Evolutionary conservation across 306 rosid species (phyloP), one percentile per base, ranked within the genome.

Genomic region (Dicorynia guianensis): DNA sequence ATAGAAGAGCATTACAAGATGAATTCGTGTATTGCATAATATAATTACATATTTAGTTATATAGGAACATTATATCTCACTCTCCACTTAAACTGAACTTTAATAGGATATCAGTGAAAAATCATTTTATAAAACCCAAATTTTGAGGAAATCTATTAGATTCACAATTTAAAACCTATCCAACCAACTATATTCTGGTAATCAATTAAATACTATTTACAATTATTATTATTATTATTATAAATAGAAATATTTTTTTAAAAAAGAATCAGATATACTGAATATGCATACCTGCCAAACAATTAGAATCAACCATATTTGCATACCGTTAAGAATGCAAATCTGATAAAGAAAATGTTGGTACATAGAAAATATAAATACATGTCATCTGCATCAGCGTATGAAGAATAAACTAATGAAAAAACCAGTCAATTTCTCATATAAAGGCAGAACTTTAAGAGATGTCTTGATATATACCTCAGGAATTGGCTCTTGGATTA

Each of bases 401-500:
- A 25, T 25, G 30, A 25, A 25, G 30, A 25, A 62, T 13, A 47
- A 75, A 60, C 17, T 6, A 46, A 36, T 69, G 69, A 57, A 80
- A 59, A 76, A 36, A n/a, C 5, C 15, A 43, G 47, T 38, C 63
- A 33, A 64, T 18, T 78, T 14, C 82, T 72, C 2, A 44, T 30
- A 69, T 56, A 69, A 11, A 43, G 11, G 44, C 61, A 50, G 57
- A 83, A 55, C 2, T 36, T 57, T 36, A 30, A 67, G 19, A 0
- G 13, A 52, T 36, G 7, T 13, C 3, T 14, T 4, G 42, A 38
- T 39, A 39, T 46, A 73, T 79, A 93, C 97, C 97, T 84, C 83
- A 8, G 97, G 94, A 78, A 93, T 79, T 6, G 97, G 96, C 83
- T 88, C 76, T 56, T 93, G 91, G 68, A 90, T 84, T 46, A 93